Percentiles rank a stretch among this genome's conserved stretches.
phyloP scores from a whole-genome alignment of 768 basidiomycete species.

The Lactifluus piperatus region DNA sequence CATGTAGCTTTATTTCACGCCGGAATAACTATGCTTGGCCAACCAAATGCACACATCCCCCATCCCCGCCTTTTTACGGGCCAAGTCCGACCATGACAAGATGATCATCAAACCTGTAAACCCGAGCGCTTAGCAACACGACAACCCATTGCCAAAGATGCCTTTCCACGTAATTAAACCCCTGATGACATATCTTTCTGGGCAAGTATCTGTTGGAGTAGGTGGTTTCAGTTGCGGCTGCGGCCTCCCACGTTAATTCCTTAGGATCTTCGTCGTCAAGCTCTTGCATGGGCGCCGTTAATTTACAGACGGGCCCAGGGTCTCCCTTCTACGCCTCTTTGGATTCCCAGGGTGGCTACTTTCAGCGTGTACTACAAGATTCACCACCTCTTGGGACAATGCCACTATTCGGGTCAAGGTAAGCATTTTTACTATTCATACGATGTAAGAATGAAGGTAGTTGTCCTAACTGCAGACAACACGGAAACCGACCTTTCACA shows the following conservation, averaged over 20 bases:
- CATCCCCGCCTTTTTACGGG: background rate
- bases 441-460: background rate
- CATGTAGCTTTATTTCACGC: background rate
- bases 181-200: background rate
- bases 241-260: background rate
- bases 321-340: background rate
- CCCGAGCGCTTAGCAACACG: background rate
- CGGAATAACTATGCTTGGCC: background rate
- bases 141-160: background rate
- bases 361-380: background rate
- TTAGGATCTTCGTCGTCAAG: background rate
- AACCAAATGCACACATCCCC: background rate
- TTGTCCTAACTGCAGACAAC: background rate
- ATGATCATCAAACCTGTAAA: background rate
- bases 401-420: background rate
- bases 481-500: background rate
- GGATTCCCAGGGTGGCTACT: background rate
- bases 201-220: background rate
- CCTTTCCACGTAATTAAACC: background rate
- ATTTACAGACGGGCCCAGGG: background rate
- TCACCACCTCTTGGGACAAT: background rate
- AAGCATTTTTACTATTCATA: background rate
- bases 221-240: background rate
- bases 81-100: background rate
- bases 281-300: background rate